Evolutionary conservation across 495 filamentous ascomycete genomes (phyloP), one percentile per base, ranked within the genome.

Genomic region (Aspergillus sclerotioniger): DNA sequence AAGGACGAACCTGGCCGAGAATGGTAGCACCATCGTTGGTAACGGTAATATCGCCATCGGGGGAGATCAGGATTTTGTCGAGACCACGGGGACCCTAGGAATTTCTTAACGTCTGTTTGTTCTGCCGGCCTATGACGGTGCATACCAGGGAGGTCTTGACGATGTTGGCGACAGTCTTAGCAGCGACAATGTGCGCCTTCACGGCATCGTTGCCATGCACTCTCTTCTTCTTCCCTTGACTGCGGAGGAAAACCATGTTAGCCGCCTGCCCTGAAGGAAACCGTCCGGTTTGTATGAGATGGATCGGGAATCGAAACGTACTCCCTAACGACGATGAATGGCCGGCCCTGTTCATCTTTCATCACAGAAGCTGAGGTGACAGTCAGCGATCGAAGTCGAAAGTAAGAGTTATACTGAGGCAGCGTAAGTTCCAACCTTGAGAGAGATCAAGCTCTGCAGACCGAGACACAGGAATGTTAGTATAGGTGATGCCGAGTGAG

Each of bases 1-100:
- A 25, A 10, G 25, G 46, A 63, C 76, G 64, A 72, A 86, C 84
- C 77, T 97, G 94, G 61, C 87, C 83, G 58, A 99, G 79, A 62
- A 99, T 99, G 6, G 94, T 99, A 54, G 94, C 94, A 67, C 94
- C 94, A 80, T 99, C 94, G 71, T 99, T 99, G 57, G 94, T 99
- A 47, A 99, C 92, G 43, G 94, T 99, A 72, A 99, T 99, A 75
- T 98, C 94, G 69, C 94, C 94, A 73, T 99, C 94, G 31, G 94
- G 90, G 45, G 94, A 99, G 65, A 99, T 99, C 62, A 99, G 81
- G 67, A 99, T 99, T 79, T 99, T 99, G 80, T 99, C 94, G 65
- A 99, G 85, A 54, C 94, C 94, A 64, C 95, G 88, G 55, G 94
- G 94, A 47, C 94, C 94, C 86, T 89, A 65, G 6, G 62, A 56